phyloP scores from a whole-genome alignment of 805 yeast genomes.

The Ogataea zsoltii region DNA sequence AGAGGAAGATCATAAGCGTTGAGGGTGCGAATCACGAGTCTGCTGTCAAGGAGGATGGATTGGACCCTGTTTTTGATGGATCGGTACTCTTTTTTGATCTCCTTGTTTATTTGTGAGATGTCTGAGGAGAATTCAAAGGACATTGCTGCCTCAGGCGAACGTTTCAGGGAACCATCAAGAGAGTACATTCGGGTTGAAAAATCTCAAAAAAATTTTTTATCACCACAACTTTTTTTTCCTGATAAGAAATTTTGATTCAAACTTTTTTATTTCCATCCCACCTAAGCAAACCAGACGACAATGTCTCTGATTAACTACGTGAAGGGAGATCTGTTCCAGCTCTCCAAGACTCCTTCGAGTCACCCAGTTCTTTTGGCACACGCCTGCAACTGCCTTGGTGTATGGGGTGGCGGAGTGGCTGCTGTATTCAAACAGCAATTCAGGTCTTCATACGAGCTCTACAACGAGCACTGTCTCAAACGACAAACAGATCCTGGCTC shows the following conservation, averaged over 20 bases:
- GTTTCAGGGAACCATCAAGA: no score
- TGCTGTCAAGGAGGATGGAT: slow-evolving; percentile 67
- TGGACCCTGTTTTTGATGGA: slow-evolving; percentile 62
- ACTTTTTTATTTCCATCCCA: slow-evolving; percentile 4
- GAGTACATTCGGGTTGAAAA: no score
- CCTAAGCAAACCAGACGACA: neutral
- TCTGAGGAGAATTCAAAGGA: slow-evolving; percentile 17
- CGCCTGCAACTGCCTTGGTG: slow-evolving; percentile 76
- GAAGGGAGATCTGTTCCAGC: slow-evolving; percentile 57
- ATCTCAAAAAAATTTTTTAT: neutral
- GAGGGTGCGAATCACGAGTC: slow-evolving; percentile 46
- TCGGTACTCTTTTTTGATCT: slow-evolving; percentile 49
- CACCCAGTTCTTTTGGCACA: slow-evolving; percentile 59
- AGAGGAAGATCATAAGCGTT: slow-evolving; percentile 42
- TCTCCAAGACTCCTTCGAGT: slow-evolving; percentile 27
- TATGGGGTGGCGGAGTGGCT: slow-evolving; percentile 89
- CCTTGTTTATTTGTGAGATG: slow-evolving; percentile 34
- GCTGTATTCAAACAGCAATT: slow-evolving; percentile 50
- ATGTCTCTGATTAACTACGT: slow-evolving; percentile 40
- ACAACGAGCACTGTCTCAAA: slow-evolving; percentile 44
- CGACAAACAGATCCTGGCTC: slow-evolving; percentile 22
- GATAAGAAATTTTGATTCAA: neutral
- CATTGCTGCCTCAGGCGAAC: slow-evolving; percentile 11
- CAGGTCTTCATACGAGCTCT: slow-evolving; percentile 56
- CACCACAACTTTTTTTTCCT: neutral